phyloP scores from a whole-genome alignment of 73 alveolate genomes.

The Paramecium primaurelia region DNA sequence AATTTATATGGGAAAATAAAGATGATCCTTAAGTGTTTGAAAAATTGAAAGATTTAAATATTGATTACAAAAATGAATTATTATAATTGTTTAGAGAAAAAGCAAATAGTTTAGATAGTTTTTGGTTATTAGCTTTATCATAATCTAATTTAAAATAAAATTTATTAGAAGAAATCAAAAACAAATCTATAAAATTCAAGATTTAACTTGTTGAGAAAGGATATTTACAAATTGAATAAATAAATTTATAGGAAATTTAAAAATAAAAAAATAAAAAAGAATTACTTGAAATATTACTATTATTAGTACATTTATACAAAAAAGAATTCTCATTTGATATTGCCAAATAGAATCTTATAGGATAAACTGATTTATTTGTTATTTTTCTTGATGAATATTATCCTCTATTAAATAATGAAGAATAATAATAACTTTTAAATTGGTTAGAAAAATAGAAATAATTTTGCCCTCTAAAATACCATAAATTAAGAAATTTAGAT shows the following conservation, averaged over 20 bases:
- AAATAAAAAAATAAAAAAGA: constrained; percentile 8
- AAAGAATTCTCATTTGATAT: not conserved
- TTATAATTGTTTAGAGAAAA: not conserved
- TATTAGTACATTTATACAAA: not conserved
- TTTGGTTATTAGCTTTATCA: not conserved
- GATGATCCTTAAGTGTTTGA: not conserved
- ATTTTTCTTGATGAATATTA: not conserved
- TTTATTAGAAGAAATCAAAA: not conserved
- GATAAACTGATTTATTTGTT: not conserved
- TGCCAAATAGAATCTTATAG: not conserved
- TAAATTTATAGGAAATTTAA: not conserved
- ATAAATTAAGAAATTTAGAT: not conserved
- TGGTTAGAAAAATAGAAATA: not conserved
- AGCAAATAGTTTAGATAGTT: not conserved
- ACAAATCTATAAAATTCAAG: not conserved
- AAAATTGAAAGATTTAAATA: not conserved
- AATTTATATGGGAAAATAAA: not conserved
- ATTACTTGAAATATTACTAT: not conserved
- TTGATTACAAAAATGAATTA: not conserved
- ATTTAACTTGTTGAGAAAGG: not conserved
- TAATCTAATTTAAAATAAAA: not conserved
- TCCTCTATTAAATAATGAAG: not conserved
- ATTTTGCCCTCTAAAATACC: constrained; percentile 29
- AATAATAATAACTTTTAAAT: not conserved
- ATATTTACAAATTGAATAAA: not conserved